These are phyloP conservation scores for Chara braunii DNA, from an alignment of 139 green algal genomes.

Conservation along the genomic window DNA sequence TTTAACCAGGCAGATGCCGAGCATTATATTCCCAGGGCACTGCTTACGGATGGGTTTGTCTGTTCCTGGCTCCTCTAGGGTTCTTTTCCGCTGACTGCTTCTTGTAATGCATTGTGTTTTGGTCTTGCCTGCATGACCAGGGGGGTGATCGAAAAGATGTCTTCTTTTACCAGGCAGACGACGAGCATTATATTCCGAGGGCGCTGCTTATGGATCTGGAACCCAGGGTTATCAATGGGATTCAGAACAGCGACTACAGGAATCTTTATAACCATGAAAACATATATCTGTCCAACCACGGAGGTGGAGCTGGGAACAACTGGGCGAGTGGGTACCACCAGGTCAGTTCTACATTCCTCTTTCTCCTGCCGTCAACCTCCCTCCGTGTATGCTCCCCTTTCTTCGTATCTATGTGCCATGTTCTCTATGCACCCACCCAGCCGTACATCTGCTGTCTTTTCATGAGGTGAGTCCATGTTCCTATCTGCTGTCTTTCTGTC, in stretches of 20 bases:
- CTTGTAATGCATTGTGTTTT: too few species aligned
- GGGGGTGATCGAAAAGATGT: conserved; percentile 92
- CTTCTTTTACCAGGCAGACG: conserved; percentile 99
- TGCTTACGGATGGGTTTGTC: conserved; percentile 94
- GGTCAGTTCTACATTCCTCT: conserved; percentile 58
- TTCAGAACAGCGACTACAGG: conserved; percentile 85
- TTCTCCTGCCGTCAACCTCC: neutral
- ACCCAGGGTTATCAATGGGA: conserved; percentile 93
- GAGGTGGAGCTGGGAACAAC: conserved; percentile 97
- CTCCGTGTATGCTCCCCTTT: neutral
- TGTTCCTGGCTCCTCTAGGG: too few species aligned
- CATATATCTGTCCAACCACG: conserved; percentile 85
- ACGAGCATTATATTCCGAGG: conserved; percentile 94
- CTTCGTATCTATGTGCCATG: neutral
- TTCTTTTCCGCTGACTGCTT: too few species aligned
- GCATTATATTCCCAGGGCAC: conserved; percentile 88
- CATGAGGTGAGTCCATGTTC: neutral
- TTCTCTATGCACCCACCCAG: neutral
- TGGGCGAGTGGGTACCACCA: conserved; percentile 93
- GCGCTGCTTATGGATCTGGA: conserved; percentile 94
- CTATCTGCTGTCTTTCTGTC: too few species aligned
- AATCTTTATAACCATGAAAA: conserved; percentile 99
- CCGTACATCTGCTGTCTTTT: neutral
- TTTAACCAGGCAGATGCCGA: conserved; percentile 99
- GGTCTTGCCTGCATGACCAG: too few species aligned